These are phyloP conservation scores for Rossbeevera mucosa DNA, from an alignment of 768 basidiomycete species.

Conservation along the genomic window DNA sequence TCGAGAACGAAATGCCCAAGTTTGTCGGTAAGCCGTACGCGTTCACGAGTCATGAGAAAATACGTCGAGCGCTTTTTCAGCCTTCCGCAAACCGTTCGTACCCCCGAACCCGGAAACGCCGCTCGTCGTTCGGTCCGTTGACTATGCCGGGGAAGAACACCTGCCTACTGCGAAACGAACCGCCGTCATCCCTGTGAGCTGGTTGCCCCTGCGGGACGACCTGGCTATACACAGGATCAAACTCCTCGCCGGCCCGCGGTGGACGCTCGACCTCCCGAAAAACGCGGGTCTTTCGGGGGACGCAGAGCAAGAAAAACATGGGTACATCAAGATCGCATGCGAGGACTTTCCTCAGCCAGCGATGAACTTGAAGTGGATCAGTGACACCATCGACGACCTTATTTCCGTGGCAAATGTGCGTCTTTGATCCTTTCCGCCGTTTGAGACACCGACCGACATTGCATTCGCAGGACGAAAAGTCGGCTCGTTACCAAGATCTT, in stretches of 20 bases:
- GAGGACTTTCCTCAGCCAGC: slow-evolving; percentile 78
- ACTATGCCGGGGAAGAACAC: slow-evolving; percentile 74
- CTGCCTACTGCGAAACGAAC: slow-evolving; percentile 67
- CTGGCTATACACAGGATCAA: slow-evolving; percentile 78
- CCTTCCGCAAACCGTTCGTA: slow-evolving; percentile 75
- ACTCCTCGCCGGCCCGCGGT: slow-evolving; percentile 83
- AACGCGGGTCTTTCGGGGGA: slow-evolving; percentile 55
- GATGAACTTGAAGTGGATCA: slow-evolving; percentile 94
- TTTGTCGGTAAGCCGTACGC: slow-evolving; percentile 60
- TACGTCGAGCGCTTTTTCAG: slow-evolving; percentile 36
- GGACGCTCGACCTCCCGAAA: slow-evolving; percentile 69
- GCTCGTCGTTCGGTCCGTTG: slow-evolving; percentile 66
- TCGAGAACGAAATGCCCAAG: slow-evolving; percentile 85
- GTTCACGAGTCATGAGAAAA: slow-evolving; percentile 4
- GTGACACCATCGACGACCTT: slow-evolving; percentile 76
- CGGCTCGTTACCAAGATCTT: slow-evolving; percentile 48
- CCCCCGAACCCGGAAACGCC: slow-evolving; percentile 58
- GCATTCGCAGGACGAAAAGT: slow-evolving; percentile 32
- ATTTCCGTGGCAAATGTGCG: slow-evolving; percentile 83
- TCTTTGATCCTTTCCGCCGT: slow-evolving; percentile 14
- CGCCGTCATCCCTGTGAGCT: slow-evolving; percentile 69
- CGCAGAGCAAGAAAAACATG: slow-evolving; percentile 51
- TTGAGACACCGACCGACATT: slow-evolving; percentile 13
- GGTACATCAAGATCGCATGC: slow-evolving; percentile 87
- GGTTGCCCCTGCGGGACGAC: slow-evolving; percentile 61